Evolutionary conservation across 129 eudicot genomes (phyloP), one percentile per base, ranked within the genome.

Genomic region (Solidago caesia): DNA sequence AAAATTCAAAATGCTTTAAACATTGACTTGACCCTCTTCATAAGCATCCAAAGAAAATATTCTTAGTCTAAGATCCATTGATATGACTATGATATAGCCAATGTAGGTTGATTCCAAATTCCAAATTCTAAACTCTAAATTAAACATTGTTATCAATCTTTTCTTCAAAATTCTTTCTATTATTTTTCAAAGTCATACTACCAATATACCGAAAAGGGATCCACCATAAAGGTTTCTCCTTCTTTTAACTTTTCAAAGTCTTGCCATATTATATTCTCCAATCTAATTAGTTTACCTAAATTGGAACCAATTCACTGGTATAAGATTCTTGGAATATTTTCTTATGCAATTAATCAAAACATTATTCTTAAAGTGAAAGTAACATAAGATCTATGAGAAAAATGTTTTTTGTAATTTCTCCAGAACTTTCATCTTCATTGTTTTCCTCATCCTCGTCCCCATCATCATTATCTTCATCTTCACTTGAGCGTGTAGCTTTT

Each of bases 101-200:
- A 49, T 62, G 65, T 51, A 78, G 71, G 77, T 49, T 70, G 82
- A 78, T 78, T 77, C 76, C 75, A 77, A 60, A 68, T 49, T 78
- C 82, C 16, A 77, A 21, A 21, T 21, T 21, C 21, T 21, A 21
- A 69, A 60, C 63, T 77, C 76, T 26, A 33, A 49, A 69, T 46
- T 77, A 46, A 65, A 75, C 52, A 51, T 75, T 75, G 44, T 59
- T 75, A 77, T 77, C 71, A 55, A 78, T 78, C 66, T 78, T 77
- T 71, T 63, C 72, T 70, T 62, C 15, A 69, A 78, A 78, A 78
- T 62, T 70, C 66, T 75, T 75, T 70, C 76, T 44, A 70, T 70
- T 71, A 49, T 77, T 78, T 33, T 78, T 78, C 82, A 70, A 71
- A 71, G 82, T 78, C 82, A 70, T 64, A 78, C 10, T 70, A 78